Conservation (phyloP, 1,284 basidiomycete genomes). For the Puccinia horiana region DNA sequence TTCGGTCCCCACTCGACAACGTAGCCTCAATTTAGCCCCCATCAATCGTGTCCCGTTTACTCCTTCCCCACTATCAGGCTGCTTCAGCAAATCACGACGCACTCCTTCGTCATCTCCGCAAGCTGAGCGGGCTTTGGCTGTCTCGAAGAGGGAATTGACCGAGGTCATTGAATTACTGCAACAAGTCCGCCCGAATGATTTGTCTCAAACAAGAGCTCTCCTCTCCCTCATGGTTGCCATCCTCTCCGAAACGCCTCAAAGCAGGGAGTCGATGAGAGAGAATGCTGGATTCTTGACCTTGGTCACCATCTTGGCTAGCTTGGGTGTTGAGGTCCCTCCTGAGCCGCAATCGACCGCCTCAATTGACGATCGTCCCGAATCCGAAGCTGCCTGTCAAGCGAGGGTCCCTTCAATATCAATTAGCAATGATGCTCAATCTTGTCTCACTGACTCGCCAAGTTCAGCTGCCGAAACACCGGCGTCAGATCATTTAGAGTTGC, state of each 20-base stretch:
- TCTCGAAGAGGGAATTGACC: slow-evolving; percentile 33
- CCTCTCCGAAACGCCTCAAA: slow-evolving; percentile 36
- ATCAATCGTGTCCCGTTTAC: slow-evolving; percentile 10
- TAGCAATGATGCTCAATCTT: not conserved
- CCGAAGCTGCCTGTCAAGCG: not conserved
- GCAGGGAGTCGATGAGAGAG: slow-evolving; percentile 46
- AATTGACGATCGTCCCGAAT: not conserved
- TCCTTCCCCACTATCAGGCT: slow-evolving; percentile 25
- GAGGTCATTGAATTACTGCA: slow-evolving; percentile 46
- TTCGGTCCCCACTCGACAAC: slow-evolving; percentile 10
- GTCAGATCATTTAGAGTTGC: not conserved
- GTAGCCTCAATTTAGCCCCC: slow-evolving; percentile 14
- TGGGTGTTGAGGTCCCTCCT: slow-evolving; percentile 4
- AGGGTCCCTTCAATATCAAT: not conserved
- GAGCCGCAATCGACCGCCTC: not conserved
- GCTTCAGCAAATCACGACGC: slow-evolving; percentile 2
- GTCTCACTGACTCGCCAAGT: slow-evolving; percentile 19
- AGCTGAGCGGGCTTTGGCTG: slow-evolving; percentile 26
- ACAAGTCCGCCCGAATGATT: slow-evolving; percentile 44
- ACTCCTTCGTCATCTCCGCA: slow-evolving; percentile 19
- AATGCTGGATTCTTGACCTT: slow-evolving; percentile 49
- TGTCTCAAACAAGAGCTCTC: slow-evolving; percentile 43
- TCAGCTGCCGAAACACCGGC: not conserved
- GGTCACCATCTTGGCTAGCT: slow-evolving; percentile 47
- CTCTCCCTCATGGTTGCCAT: slow-evolving; percentile 46